Conservation (phyloP, 2,329 filamentous ascomycete species). For the Dactylellina sp. region DNA sequence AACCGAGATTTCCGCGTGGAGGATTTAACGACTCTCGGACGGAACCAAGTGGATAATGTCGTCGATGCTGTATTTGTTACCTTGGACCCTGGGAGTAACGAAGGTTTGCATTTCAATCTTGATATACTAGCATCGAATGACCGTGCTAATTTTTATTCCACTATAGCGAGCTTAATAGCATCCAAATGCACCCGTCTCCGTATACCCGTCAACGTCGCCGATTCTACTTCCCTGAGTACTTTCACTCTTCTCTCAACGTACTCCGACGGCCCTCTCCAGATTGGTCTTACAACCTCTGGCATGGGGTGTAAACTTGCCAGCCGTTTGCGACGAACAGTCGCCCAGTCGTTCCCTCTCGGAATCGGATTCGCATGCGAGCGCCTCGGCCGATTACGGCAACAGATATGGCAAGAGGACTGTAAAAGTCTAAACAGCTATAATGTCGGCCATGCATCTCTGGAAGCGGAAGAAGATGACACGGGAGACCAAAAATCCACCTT, state of each 20-base stretch:
- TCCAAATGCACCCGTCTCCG: slow-evolving; percentile 79
- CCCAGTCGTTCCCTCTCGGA: slow-evolving; percentile 78
- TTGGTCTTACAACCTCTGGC: slow-evolving; percentile 95
- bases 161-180: slow-evolving; percentile 75
- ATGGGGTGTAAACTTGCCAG: slow-evolving; percentile 93
- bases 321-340: slow-evolving; percentile 87
- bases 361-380: slow-evolving; percentile 82
- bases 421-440: slow-evolving; percentile 64
- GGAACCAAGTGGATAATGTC: slow-evolving; percentile 78
- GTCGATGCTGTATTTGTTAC: slow-evolving; percentile 96
- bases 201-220: slow-evolving; percentile 92
- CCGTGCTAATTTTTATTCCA: no score
- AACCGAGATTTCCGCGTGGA: slow-evolving; percentile 67
- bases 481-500: slow-evolving; percentile 82
- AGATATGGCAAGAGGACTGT: slow-evolving; percentile 80
- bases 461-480: slow-evolving; percentile 69
- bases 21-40: slow-evolving; percentile 81
- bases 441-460: slow-evolving; percentile 59
- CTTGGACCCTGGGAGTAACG: slow-evolving; percentile 66
- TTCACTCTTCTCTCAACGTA: slow-evolving; percentile 91
- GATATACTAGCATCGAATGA: no score
- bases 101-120: slow-evolving; percentile 57
- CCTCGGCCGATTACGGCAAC: slow-evolving; percentile 77
- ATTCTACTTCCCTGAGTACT: slow-evolving; percentile 85
- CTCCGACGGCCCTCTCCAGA: slow-evolving; percentile 88